Base-by-base conservation (phyloP, 2,329 filamentous ascomycete species). In the Reticulascus tulasneorum region DNA sequence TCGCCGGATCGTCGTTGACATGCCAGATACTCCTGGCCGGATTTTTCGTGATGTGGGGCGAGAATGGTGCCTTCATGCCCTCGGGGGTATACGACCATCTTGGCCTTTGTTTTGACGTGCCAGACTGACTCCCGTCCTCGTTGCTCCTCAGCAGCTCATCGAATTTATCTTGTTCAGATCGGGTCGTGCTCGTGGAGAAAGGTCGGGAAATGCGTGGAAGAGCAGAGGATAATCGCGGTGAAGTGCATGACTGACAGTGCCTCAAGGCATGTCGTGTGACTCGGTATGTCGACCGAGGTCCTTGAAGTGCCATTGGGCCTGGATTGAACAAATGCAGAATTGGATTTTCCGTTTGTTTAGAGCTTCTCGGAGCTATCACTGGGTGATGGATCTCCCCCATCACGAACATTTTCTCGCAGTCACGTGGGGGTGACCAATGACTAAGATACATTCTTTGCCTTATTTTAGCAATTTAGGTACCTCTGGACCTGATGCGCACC, bases 1-100 rank as follows among this genome's bases (percentile, higher is more conserved):
- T 71, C 47, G 68, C 71, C 9, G 86, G 86, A 54, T 90, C 79
- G 15, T 77, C 73, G 63, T 97, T 97, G 59, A 89, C 81, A 50
- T 56, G 56, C 76, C 78, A 91, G 54, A 59, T 53, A 46, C 70
- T 73, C 50, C 63, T 71, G 43, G 50, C 58, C 35, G 66, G 76
- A 52, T 70, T 67, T 62, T 64, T 79, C 55, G 67, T 71, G 47
- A 64, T 73, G 64, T 67, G 79, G 57, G 71, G 75, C 48, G 63
- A 81, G 67, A 86, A 76, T 1, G 80, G 77, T 5, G 82, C 82
- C 63, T 82, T 86, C 71, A 86, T 84, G 38, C 64, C 67, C 45
- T 74, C 65, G 9, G 84, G 84, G 7, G 84, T 89, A 52, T 80
- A 73, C 9, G 76, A 71, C 84, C 84, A 89, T 66, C 84, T 71